Evolutionary conservation across 371 early-diverging fungal genomes (phyloP).

Genomic region (Lichtheimia hyalospora): DNA sequence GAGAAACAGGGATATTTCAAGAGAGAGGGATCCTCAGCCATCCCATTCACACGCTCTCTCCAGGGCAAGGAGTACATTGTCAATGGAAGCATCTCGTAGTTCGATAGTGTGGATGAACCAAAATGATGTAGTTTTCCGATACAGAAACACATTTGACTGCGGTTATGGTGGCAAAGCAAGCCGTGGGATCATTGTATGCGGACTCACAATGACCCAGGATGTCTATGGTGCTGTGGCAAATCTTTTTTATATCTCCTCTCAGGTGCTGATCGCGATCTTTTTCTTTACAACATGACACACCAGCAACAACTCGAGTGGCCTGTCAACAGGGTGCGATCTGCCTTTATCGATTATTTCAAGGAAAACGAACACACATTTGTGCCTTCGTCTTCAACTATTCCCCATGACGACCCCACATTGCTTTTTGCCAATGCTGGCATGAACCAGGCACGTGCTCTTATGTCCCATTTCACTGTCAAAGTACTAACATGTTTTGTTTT

Average conservation of each 20-base stretch:
- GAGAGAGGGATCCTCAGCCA: no score
- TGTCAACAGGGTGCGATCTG: conserved; percentile 78
- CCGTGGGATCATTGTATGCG: no score
- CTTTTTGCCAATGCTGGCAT: conserved; percentile 99
- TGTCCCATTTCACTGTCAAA: not conserved
- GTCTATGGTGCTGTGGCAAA: no score
- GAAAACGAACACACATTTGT: conserved; percentile 80
- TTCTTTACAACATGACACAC: not conserved
- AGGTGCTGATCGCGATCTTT: not conserved
- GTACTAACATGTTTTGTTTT: not conserved
- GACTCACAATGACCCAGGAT: no score
- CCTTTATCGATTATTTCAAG: conserved; percentile 92
- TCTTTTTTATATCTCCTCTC: conserved; percentile 11
- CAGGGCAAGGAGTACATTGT: no score
- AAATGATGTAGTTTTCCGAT: no score
- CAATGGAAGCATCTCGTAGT: no score
- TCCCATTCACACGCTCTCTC: no score
- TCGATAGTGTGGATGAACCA: no score
- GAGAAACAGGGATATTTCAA: no score
- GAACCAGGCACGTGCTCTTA: conserved; percentile 92
- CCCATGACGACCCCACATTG: conserved; percentile 97
- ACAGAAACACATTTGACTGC: no score
- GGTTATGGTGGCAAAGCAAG: no score
- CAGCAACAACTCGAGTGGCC: conserved; percentile 64
- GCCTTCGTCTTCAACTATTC: conserved; percentile 93